Conservation (phyloP, 768 basidiomycete species). For the Tricholoma flavovirens region DNA sequence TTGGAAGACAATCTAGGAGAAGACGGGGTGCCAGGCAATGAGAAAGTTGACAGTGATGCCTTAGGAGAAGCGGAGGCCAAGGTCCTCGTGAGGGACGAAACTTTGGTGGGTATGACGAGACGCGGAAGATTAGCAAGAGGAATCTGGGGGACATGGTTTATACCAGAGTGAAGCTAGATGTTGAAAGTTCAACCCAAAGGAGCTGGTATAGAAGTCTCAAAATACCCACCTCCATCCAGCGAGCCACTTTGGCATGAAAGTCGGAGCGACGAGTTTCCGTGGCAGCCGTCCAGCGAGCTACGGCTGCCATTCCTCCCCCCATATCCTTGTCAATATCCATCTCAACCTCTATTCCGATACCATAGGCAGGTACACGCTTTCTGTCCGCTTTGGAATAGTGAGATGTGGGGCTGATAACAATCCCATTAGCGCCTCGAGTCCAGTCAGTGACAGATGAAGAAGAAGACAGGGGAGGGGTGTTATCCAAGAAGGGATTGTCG, state of each 20-base stretch:
- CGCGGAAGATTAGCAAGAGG: conserved; percentile 64
- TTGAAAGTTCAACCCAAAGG: background rate
- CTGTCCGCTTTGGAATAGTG: conserved; percentile 63
- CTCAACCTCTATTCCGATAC: conserved; percentile 83
- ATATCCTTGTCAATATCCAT: conserved; percentile 79
- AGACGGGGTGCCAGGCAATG: conserved; percentile 33
- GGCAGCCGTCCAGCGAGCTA: conserved; percentile 80
- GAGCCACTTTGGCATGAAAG: conserved; percentile 52
- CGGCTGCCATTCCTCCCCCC: conserved; percentile 81
- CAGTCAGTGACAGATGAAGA: conserved; percentile 52
- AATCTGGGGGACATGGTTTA: conserved; percentile 43
- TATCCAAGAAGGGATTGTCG: conserved; percentile 66
- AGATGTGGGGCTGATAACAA: conserved; percentile 65
- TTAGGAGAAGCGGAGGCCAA: conserved; percentile 75
- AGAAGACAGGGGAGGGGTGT: conserved; percentile 15
- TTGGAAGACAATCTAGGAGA: conserved; percentile 37
- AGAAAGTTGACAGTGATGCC: conserved; percentile 37
- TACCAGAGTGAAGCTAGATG: conserved; percentile 46
- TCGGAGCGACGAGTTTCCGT: conserved; percentile 54
- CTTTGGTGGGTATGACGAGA: conserved; percentile 45
- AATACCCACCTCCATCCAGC: conserved; percentile 56
- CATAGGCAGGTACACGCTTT: conserved; percentile 73
- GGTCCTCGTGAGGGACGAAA: conserved; percentile 63
- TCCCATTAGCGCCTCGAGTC: conserved; percentile 76
- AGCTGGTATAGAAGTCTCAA: background rate